phyloP scores from a whole-genome alignment of 805 yeast genomes.

The Yarrowia hollandica region DNA sequence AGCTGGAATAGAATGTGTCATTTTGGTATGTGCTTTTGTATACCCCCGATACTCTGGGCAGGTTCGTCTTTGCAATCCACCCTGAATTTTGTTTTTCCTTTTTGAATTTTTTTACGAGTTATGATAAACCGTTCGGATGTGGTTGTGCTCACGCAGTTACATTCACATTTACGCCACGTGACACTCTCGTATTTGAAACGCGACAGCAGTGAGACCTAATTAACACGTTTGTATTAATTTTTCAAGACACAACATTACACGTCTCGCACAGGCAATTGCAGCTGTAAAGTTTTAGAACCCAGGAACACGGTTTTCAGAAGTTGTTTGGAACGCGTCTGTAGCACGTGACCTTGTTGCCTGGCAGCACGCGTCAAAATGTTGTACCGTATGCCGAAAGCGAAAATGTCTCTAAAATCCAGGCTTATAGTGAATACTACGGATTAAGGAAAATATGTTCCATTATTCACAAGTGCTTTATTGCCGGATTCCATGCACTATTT shows the following conservation, averaged over 20 bases:
- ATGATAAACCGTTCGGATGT: not conserved
- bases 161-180: not conserved
- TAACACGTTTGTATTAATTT: not conserved
- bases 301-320: not conserved
- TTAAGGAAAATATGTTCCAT: not conserved
- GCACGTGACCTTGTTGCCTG: conserved; percentile 5
- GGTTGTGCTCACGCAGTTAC: not conserved
- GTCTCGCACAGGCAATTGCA: not conserved
- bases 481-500: not conserved
- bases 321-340: not conserved
- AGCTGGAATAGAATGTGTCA: too few relatives aligned
- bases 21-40: too few relatives aligned
- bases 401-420: too few relatives aligned
- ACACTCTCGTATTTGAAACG: not conserved
- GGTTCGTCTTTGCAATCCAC: too few relatives aligned
- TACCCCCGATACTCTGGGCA: too few relatives aligned
- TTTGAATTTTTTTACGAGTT: too few relatives aligned
- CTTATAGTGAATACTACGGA: not conserved
- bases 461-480: too few relatives aligned
- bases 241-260: too few relatives aligned
- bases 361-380: not conserved
- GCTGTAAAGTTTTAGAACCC: not conserved
- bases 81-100: too few relatives aligned
- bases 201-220: not conserved
- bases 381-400: too few relatives aligned